These are phyloP conservation scores for Omphalea diandra DNA, from an alignment of 441 rosid species.

Conservation along the genomic window DNA sequence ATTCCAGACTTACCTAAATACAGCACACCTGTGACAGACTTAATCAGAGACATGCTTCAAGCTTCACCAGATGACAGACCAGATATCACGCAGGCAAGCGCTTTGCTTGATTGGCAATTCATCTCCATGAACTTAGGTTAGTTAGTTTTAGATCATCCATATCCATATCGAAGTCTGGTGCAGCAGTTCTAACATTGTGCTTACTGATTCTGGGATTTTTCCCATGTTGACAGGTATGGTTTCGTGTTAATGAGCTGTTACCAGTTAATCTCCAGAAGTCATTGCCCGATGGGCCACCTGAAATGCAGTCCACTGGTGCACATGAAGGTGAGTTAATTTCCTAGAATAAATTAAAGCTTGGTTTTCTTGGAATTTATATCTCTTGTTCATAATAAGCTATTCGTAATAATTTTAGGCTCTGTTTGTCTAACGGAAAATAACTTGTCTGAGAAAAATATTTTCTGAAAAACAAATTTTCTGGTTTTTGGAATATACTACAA, in stretches of 20 bases:
- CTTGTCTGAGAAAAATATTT: too few relatives aligned
- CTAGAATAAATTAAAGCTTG: not conserved
- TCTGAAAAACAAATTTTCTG: too few relatives aligned
- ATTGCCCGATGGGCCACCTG: constrained; percentile 78
- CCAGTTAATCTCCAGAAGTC: constrained; percentile 76
- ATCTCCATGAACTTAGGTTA: constrained; percentile 76
- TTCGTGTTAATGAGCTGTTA: constrained; percentile 86
- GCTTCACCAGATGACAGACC: constrained; percentile 90
- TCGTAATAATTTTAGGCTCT: not conserved
- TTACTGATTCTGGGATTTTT: constrained; percentile 48
- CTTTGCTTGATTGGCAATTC: constrained; percentile 70
- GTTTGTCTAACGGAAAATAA: too few relatives aligned
- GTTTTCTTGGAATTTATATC: not conserved
- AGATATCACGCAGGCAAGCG: constrained; percentile 94
- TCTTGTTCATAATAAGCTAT: not conserved
- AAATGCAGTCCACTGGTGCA: constrained; percentile 45
- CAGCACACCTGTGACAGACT: constrained; percentile 56
- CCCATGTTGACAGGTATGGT: constrained; percentile 81
- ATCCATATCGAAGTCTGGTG: constrained; percentile 27
- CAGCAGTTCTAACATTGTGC: constrained; percentile 41
- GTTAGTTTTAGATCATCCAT: constrained; percentile 48
- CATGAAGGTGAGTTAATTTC: constrained; percentile 45
- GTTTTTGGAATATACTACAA: too few relatives aligned
- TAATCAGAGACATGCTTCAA: constrained; percentile 87
- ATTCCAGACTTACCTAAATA: constrained; percentile 81